Conservation (phyloP, 2,329 filamentous ascomycete genomes). For the Aspergillus oerlinghausenensis region DNA sequence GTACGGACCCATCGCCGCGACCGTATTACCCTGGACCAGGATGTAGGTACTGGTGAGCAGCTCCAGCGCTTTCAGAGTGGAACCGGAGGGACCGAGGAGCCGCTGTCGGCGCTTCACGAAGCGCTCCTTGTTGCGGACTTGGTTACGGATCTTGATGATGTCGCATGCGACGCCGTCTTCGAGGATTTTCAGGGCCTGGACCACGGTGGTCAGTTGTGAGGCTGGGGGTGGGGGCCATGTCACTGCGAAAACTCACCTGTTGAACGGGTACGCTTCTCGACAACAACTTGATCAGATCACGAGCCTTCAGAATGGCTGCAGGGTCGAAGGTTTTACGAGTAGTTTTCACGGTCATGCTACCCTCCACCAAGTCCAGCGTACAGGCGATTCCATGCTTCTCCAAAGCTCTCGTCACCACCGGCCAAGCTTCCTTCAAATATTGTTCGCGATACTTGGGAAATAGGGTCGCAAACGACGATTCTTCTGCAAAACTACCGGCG, state of each 20-base stretch:
- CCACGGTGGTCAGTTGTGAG: background rate
- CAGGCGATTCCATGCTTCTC: constrained; percentile 87
- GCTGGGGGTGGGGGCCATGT: background rate
- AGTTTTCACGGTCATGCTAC: constrained; percentile 94
- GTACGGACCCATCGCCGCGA: constrained; percentile 84
- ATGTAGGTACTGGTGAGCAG: constrained; percentile 89
- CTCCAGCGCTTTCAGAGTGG: constrained; percentile 89
- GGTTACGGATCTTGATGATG: constrained; percentile 88
- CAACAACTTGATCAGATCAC: constrained; percentile 89
- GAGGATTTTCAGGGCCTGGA: constrained; percentile 77
- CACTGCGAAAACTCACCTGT: constrained; percentile 44
- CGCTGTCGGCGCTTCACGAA: constrained; percentile 93
- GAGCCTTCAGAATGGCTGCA: constrained; percentile 84
- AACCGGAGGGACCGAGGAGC: constrained; percentile 85
- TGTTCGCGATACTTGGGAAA: constrained; percentile 97
- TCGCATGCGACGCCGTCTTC: constrained; percentile 90
- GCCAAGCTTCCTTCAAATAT: constrained; percentile 90
- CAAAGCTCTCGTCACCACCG: constrained; percentile 78
- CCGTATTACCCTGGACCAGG: constrained; percentile 93
- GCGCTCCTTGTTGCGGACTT: constrained; percentile 88
- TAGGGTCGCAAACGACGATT: constrained; percentile 76
- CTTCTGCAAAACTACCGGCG: constrained; percentile 82
- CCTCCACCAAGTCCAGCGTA: constrained; percentile 89
- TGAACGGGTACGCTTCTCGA: constrained; percentile 87
- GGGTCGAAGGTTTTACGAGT: constrained; percentile 89